Conservation (phyloP, 2,329 filamentous ascomycete species). For the Myriosclerotinia scirpicola region DNA sequence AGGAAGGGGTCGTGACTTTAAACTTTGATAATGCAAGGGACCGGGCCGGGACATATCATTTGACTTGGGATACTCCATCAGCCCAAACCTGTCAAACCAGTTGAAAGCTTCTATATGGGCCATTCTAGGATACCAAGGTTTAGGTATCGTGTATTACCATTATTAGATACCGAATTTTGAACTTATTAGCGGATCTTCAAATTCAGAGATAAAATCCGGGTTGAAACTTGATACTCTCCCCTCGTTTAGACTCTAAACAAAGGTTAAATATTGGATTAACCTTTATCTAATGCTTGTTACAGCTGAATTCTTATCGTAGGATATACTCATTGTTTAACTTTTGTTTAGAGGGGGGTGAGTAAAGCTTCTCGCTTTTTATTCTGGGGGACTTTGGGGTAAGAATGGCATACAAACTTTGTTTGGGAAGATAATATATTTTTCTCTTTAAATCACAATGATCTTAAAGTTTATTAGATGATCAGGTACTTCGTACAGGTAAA, state of each 20-base stretch:
- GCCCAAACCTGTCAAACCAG: neutral
- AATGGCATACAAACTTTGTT: neutral
- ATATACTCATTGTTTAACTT: no score
- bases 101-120: neutral
- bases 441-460: neutral
- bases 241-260: no score
- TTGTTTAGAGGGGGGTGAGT: no score
- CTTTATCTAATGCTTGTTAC: no score
- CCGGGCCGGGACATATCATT: neutral
- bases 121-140: neutral
- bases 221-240: neutral
- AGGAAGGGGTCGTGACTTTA: neutral
- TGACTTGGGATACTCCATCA: neutral
- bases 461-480: neutral
- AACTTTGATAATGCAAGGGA: neutral
- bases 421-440: neutral
- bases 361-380: conserved; percentile 7
- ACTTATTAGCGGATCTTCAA: neutral
- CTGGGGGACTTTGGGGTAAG: neutral
- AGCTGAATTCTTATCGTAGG: no score
- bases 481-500: neutral
- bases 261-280: no score
- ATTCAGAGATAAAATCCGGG: neutral
- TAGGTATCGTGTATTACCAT: neutral
- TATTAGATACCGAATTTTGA: conserved; percentile 1